Evolutionary conservation across 2,329 filamentous ascomycete genomes (phyloP).

Genomic region (Hymenoscyphus infarciens): DNA sequence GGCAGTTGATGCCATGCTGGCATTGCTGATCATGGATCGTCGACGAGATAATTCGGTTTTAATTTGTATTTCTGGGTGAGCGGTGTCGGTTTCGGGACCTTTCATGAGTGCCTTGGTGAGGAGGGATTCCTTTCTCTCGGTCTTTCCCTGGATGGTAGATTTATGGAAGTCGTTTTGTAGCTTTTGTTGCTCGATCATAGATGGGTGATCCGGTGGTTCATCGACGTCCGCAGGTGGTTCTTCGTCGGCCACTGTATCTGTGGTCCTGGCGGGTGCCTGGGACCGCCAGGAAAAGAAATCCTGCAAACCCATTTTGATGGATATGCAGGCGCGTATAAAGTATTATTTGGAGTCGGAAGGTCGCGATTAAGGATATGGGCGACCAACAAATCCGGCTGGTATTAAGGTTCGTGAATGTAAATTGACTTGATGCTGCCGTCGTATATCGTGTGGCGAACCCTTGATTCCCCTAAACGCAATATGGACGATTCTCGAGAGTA

Average conservation of each 20-base stretch:
- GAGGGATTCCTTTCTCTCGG: slow-evolving; percentile 69
- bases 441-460: not conserved
- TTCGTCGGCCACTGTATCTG: slow-evolving; percentile 43
- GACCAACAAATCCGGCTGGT: not conserved
- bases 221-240: slow-evolving; percentile 75
- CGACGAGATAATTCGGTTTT: slow-evolving; percentile 39
- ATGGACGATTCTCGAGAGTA: not conserved
- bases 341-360: slow-evolving; percentile 2
- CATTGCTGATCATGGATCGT: slow-evolving; percentile 68
- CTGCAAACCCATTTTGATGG: slow-evolving; percentile 29
- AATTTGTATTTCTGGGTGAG: slow-evolving; percentile 39
- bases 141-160: slow-evolving; percentile 42
- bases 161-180: slow-evolving; percentile 33
- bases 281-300: slow-evolving; percentile 45
- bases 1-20: slow-evolving; percentile 77
- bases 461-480: slow-evolving; percentile 1
- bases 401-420: slow-evolving; percentile 12
- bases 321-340: slow-evolving; percentile 5
- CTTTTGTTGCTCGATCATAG: slow-evolving; percentile 1
- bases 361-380: slow-evolving; percentile 10
- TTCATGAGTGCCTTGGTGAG: slow-evolving; percentile 79
- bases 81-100: slow-evolving; percentile 55
- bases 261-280: slow-evolving; percentile 34
- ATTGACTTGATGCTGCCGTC: slow-evolving; percentile 3
- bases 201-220: slow-evolving; percentile 71